phyloP scores from a whole-genome alignment of 768 basidiomycete species.

The Mycena vitilis region DNA sequence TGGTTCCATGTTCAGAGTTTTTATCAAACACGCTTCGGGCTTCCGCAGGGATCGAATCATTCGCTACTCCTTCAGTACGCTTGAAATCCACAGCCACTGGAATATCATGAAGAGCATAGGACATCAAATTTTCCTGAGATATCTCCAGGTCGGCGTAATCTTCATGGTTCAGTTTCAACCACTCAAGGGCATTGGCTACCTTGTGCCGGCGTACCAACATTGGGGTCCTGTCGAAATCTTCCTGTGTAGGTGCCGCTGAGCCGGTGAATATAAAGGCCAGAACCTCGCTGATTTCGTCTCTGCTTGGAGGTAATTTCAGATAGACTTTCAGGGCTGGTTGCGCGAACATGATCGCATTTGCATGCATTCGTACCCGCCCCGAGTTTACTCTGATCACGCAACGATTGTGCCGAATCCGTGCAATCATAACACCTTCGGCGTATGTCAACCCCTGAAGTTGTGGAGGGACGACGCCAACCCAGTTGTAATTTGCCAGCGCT shows the following conservation, averaged over 20 bases:
- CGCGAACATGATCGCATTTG: constrained; percentile 46
- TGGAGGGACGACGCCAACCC: constrained; percentile 49
- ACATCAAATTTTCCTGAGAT: constrained; percentile 13
- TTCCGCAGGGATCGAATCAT: neutral
- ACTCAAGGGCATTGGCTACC: constrained; percentile 26
- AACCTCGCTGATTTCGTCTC: constrained; percentile 38
- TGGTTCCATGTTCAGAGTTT: constrained; percentile 32
- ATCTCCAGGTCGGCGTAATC: constrained; percentile 25
- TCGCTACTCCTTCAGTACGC: constrained; percentile 6
- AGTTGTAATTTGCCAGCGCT: constrained; percentile 49
- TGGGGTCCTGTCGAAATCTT: neutral
- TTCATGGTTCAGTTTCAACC: constrained; percentile 28
- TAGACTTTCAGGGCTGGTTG: constrained; percentile 44
- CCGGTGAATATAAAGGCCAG: constrained; percentile 28
- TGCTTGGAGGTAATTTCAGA: constrained; percentile 40
- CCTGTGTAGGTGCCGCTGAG: neutral
- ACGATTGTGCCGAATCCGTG: constrained; percentile 39
- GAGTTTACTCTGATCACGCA: constrained; percentile 44
- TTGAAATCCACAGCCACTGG: constrained; percentile 27
- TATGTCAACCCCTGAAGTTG: constrained; percentile 40
- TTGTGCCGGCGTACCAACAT: constrained; percentile 32
- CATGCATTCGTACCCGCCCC: constrained; percentile 42
- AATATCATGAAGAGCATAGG: constrained; percentile 24
- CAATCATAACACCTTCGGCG: neutral
- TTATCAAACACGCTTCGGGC: constrained; percentile 18